A percentile compares a stretch with the other conserved stretches of the same genome.
Conservation (phyloP, 331 rosid genomes). For the Pyracantha coccinea region DNA sequence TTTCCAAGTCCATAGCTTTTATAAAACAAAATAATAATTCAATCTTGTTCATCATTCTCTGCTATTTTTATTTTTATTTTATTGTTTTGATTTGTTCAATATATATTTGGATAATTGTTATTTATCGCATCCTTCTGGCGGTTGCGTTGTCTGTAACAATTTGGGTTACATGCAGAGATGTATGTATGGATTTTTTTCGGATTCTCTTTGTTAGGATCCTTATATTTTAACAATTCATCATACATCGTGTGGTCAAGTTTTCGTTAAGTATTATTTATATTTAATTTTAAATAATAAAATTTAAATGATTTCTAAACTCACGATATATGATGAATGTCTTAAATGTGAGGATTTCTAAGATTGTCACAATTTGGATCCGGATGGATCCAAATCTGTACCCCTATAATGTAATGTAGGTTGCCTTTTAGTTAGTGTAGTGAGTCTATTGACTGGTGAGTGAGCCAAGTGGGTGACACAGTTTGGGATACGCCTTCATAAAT, state of each 20-base stretch:
- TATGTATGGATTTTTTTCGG: too few species aligned
- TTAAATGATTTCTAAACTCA: rapidly evolving
- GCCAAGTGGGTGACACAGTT: too few species aligned
- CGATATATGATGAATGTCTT: rapidly evolving
- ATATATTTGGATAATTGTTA: background rate
- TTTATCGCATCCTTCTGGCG: background rate
- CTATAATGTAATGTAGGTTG: background rate
- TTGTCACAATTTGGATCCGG: too few species aligned
- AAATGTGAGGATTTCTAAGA: rapidly evolving
- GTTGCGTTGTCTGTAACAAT: too few species aligned
- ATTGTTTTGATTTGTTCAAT: background rate
- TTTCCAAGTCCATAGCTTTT: too few species aligned
- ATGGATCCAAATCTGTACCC: too few species aligned
- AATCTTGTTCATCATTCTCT: too few species aligned
- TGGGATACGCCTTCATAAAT: too few species aligned
- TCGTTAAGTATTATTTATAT: too few species aligned
- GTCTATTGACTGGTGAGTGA: background rate
- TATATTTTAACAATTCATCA: rapidly evolving
- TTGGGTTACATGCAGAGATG: background rate
- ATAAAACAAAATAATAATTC: too few species aligned
- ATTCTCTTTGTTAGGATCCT: rapidly evolving
- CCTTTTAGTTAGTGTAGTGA: background rate
- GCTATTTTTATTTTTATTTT: background rate
- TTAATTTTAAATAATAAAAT: too few species aligned
- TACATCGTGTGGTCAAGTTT: too few species aligned